Percentiles rank a stretch among this genome's conserved stretches.
phyloP scores from a whole-genome alignment of 1,284 basidiomycete genomes.

The Phellopilus nigrolimitatus region DNA sequence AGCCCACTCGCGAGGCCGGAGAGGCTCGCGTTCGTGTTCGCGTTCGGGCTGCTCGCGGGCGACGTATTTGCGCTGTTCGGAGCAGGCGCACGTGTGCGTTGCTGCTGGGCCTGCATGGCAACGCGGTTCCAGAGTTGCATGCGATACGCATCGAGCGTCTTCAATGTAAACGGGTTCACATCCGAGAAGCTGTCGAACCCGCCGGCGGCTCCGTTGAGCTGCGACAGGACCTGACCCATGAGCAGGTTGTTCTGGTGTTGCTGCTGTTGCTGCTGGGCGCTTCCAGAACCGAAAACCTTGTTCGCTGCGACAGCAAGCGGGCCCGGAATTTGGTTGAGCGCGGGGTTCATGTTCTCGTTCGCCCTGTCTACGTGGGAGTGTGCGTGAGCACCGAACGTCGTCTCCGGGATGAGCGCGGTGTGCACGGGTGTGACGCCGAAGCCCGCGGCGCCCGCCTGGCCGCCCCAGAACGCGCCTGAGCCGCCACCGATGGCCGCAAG shows the following conservation, averaged over 20 bases:
- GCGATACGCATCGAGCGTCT: slow-evolving; percentile 77
- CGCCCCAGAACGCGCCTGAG: slow-evolving; percentile 66
- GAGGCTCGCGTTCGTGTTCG: slow-evolving; percentile 25
- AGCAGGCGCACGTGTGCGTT: slow-evolving; percentile 30
- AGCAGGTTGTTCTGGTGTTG: slow-evolving; percentile 19
- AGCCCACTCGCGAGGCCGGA: slow-evolving; percentile 47
- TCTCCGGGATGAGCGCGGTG: slow-evolving; percentile 70
- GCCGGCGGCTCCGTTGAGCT: slow-evolving; percentile 33
- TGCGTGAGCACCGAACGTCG: slow-evolving; percentile 23
- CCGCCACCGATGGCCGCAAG: slow-evolving; percentile 37
- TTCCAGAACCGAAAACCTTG: slow-evolving; percentile 20
- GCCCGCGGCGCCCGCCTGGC: slow-evolving; percentile 40
- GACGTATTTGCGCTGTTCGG: slow-evolving; percentile 33
- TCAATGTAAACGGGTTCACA: slow-evolving; percentile 74
- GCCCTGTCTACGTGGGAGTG: slow-evolving; percentile 33
- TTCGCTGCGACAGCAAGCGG: slow-evolving; percentile 21
- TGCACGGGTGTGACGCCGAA: slow-evolving; percentile 77
- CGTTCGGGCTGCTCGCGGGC: slow-evolving; percentile 21
- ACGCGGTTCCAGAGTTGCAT: slow-evolving; percentile 88
- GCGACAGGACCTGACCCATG: slow-evolving; percentile 22
- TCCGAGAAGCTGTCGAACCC: slow-evolving; percentile 69
- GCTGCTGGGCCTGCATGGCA: slow-evolving; percentile 40
- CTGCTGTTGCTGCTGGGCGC: slow-evolving; percentile 4
- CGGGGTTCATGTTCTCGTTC: slow-evolving; percentile 82
- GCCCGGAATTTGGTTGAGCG: slow-evolving; percentile 44